Conservation (phyloP, 257 asterid species). For the Nicotiana sylvestris region DNA sequence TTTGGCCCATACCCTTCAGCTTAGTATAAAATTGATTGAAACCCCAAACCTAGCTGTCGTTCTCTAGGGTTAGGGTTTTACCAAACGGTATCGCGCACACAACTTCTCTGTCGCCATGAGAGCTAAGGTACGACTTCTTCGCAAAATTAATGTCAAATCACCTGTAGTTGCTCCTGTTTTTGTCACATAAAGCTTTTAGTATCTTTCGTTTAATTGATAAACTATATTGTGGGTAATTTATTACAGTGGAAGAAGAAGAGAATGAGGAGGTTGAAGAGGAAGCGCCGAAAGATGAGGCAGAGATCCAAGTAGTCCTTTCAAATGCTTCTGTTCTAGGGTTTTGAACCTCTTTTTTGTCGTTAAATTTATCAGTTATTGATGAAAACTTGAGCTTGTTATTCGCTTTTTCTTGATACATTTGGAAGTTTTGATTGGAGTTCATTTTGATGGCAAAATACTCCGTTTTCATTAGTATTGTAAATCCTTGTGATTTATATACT, state of each 20-base stretch:
- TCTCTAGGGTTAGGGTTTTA: background rate
- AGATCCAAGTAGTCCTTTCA: background rate
- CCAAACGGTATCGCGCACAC: background rate
- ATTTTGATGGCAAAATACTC: background rate
- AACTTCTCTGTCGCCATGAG: background rate
- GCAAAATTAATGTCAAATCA: background rate
- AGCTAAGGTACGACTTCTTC: background rate
- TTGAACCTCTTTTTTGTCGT: background rate
- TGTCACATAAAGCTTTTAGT: too few relatives aligned
- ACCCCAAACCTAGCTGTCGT: background rate
- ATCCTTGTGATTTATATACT: background rate
- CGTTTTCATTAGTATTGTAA: background rate
- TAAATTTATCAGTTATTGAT: background rate
- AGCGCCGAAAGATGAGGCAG: constrained; percentile 2
- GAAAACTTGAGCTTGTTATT: background rate
- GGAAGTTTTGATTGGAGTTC: background rate
- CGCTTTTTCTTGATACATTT: background rate
- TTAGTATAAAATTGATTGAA: background rate
- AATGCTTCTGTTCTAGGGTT: background rate
- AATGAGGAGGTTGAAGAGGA: constrained; percentile 8
- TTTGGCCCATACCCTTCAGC: background rate
- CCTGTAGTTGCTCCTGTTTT: background rate
- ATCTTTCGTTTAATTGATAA: background rate
- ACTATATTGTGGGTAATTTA: background rate
- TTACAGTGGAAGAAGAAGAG: constrained; percentile 5